Evolutionary conservation across 2,329 filamentous ascomycete genomes (phyloP).

Genomic region (Drechslera avenae): DNA sequence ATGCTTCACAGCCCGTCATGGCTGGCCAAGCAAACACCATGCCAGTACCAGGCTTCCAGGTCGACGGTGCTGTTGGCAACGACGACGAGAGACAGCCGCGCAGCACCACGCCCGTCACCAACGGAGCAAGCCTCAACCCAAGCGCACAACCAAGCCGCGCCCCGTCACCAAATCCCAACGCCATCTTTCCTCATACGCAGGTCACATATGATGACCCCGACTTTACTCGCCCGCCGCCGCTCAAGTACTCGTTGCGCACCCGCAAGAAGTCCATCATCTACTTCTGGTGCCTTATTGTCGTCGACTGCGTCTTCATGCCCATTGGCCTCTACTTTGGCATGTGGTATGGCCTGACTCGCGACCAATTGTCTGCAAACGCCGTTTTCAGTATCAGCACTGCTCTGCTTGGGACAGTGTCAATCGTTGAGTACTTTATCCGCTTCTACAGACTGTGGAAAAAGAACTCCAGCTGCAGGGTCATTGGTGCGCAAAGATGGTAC

Average conservation of each 20-base stretch:
- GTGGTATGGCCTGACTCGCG: slow-evolving; percentile 60
- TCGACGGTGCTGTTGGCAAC: slow-evolving; percentile 24
- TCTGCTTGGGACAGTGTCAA: slow-evolving; percentile 58
- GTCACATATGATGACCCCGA: slow-evolving; percentile 48
- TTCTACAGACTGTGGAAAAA: slow-evolving; percentile 58
- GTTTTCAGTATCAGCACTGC: slow-evolving; percentile 62
- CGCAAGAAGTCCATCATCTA: slow-evolving; percentile 62
- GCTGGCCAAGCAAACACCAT: slow-evolving; percentile 19
- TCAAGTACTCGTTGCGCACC: slow-evolving; percentile 61
- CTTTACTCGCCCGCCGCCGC: slow-evolving; percentile 54
- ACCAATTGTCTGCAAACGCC: slow-evolving; percentile 55
- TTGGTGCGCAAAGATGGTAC: slow-evolving; percentile 52
- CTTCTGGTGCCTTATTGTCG: slow-evolving; percentile 64
- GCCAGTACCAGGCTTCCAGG: slow-evolving; percentile 27
- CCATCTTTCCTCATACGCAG: slow-evolving; percentile 49
- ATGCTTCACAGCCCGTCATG: slow-evolving; percentile 14
- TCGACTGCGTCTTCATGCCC: slow-evolving; percentile 64
- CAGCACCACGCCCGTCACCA: slow-evolving; percentile 15
- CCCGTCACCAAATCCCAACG: slow-evolving; percentile 39
- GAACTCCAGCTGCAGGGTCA: slow-evolving; percentile 58
- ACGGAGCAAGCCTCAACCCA: slow-evolving; percentile 17
- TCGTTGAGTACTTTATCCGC: slow-evolving; percentile 60
- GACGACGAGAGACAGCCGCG: slow-evolving; percentile 22
- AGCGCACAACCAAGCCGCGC: slow-evolving; percentile 32
- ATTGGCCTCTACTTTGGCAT: slow-evolving; percentile 65